phyloP scores from a whole-genome alignment of 2,329 filamentous ascomycete genomes.

The Coleophoma crateriformis region DNA sequence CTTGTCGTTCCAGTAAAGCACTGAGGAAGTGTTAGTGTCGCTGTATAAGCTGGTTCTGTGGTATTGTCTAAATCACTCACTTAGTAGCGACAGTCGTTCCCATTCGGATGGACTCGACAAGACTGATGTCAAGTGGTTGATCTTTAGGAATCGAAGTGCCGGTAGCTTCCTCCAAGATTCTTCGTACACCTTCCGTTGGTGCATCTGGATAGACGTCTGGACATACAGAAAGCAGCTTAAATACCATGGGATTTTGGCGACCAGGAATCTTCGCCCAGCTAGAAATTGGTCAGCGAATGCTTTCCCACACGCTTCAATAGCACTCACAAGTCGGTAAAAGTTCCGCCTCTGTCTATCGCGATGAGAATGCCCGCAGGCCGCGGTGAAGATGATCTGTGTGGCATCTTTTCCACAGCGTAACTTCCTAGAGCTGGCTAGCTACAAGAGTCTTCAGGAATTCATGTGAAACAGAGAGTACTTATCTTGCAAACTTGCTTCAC shows the following conservation, averaged over 20 bases:
- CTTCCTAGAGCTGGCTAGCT: too few relatives aligned
- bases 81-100: conserved; percentile 74
- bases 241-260: conserved; percentile 39
- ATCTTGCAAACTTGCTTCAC: too few relatives aligned
- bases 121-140: conserved; percentile 52
- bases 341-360: conserved; percentile 50
- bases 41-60: background rate
- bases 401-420: conserved; percentile 1
- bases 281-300: too few relatives aligned
- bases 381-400: too few relatives aligned
- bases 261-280: too few relatives aligned
- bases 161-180: conserved; percentile 54
- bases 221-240: conserved; percentile 72
- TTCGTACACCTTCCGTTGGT: conserved; percentile 60
- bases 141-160: conserved; percentile 54
- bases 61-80: background rate
- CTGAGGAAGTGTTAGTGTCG: background rate
- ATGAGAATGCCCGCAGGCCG: conserved; percentile 1
- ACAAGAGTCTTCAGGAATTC: too few relatives aligned
- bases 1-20: conserved; percentile 67
- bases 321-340: conserved; percentile 67
- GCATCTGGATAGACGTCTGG: conserved; percentile 65
- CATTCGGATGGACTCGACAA: conserved; percentile 63
- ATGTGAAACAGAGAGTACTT: too few relatives aligned
- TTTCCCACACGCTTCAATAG: conserved; percentile 28